Percentiles rank a stretch among this genome's conserved stretches.
phyloP scores from a whole-genome alignment of 352 stramenopile genomes.

The Phytophthora nicotianae region DNA sequence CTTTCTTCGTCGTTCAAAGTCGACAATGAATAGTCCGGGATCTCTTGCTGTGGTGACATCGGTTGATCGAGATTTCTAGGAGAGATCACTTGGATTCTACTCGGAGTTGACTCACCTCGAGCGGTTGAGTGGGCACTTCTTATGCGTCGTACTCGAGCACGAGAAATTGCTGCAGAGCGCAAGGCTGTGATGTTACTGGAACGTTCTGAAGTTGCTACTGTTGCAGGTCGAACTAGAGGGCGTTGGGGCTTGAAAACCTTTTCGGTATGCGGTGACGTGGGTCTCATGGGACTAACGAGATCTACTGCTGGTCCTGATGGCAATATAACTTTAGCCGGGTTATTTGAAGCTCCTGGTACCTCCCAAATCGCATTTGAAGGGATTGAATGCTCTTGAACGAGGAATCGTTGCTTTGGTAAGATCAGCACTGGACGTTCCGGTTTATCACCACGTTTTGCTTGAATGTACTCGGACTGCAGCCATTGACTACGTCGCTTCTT shows the following conservation, averaged over 20 bases:
- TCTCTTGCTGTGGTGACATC: not conserved
- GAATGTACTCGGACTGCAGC: conserved; percentile 47
- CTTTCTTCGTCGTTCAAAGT: not conserved
- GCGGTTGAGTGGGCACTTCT: conserved; percentile 21
- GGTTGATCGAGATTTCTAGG: too few species aligned
- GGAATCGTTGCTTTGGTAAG: conserved; percentile 29
- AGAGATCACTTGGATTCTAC: not conserved
- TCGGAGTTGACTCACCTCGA: not conserved
- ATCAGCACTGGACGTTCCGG: conserved; percentile 19
- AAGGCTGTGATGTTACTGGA: conserved; percentile 10
- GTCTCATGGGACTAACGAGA: conserved; percentile 12
- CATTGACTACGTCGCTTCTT: conserved; percentile 37
- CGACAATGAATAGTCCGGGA: not conserved
- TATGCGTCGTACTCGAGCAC: conserved; percentile 31
- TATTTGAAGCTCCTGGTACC: conserved; percentile 3
- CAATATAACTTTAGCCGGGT: conserved; percentile 11
- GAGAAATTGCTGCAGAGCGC: conserved; percentile 25
- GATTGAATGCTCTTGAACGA: conserved; percentile 28
- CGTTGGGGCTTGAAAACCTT: conserved; percentile 1
- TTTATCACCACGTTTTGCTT: conserved; percentile 19
- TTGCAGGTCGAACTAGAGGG: conserved; percentile 18
- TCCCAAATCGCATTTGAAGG: conserved; percentile 33
- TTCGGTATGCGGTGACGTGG: not conserved
- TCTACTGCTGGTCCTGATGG: conserved; percentile 21
- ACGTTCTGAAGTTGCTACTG: conserved; percentile 10